Base-by-base conservation (phyloP, 441 rosid genomes). In the Pelargonium fulgidum region DNA sequence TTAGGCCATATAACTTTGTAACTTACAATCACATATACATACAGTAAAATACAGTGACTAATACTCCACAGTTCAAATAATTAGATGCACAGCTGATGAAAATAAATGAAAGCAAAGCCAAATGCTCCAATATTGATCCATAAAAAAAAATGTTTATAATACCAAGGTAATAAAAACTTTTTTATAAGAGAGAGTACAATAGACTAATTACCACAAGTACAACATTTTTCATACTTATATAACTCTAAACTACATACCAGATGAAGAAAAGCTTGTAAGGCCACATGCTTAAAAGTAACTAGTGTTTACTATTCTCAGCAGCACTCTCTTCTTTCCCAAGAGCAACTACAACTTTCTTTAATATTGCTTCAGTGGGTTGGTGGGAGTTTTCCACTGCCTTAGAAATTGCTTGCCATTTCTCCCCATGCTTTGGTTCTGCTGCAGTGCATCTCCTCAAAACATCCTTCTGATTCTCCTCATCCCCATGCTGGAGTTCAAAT, bases 341-440 rank as follows among this genome's bases (percentile, higher is more conserved):
- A 7, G 85, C 93, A 70, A 85, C 71, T 20, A 86, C 91, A 8
- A 88, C 91, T 84, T 81, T 89, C 87, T 86, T 93, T 81, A 93
- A 76, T 72, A 89, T 89, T 65, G 82, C 86, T 67, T 93, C 98
- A 19, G 86, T 80, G 62, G 87, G 85, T 70, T 84, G 95, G 81
- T 91, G 98, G 66, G 97, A 87, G 68, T 88, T 91, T 88, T 93
- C 96, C 67, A 88, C 93, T 3, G 92, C 90, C 84, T 93, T 93
- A 2, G 97, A 72, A 65, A 91, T 82, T 0, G 79, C 80, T 73
- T 93, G 96, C 97, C 97, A 93, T 74, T 82, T 88, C 81, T 91
- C 99, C 19, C 99, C 96, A 56, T 91, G 91, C 79, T 88, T 91
- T 5, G 99, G 96, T 74, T 93, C 99, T 13, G 90, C 85, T 64